A percentile compares a stretch with the other conserved stretches of the same genome.
These are phyloP conservation scores for Cucumis cinereus DNA, from an alignment of 306 rosid species.

Conservation along the genomic window DNA sequence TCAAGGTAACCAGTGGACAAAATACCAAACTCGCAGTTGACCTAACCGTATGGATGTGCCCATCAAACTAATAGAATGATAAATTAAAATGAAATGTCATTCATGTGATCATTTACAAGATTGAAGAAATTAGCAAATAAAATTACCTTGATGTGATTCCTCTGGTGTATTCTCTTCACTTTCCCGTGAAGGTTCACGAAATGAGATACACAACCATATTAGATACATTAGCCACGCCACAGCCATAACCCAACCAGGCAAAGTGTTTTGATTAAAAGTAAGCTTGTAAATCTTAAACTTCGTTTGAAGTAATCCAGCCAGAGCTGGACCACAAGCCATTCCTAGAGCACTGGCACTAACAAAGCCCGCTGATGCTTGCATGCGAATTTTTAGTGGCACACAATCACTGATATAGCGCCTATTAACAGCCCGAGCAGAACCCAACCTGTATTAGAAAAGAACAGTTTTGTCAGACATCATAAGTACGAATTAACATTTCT, in stretches of 20 bases:
- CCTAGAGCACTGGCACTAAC: conserved; percentile 99
- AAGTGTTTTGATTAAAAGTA: conserved; percentile 69
- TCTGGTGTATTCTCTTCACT: conserved; percentile 25
- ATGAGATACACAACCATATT: conserved; percentile 65
- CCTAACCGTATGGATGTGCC: background rate
- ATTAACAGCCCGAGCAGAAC: conserved; percentile 98
- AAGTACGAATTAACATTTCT: background rate
- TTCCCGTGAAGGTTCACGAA: conserved; percentile 74
- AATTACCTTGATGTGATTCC: conserved; percentile 53
- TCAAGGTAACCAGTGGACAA: background rate
- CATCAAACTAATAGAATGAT: background rate
- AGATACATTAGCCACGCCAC: conserved; percentile 81
- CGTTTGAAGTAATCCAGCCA: conserved; percentile 84
- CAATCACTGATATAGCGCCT: conserved; percentile 97
- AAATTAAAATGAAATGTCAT: background rate
- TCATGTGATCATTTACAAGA: background rate
- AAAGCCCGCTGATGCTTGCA: conserved; percentile 98
- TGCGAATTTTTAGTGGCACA: conserved; percentile 72
- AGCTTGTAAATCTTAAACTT: conserved; percentile 65
- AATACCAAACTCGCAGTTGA: background rate
- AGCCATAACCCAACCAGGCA: conserved; percentile 99
- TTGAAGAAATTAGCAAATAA: background rate
- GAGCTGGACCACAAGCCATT: conserved; percentile 99
- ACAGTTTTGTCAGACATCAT: conserved; percentile 6
- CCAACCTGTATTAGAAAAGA: conserved; percentile 44